These are phyloP conservation scores for Fragilaria radians DNA, from an alignment of 108 stramenopile genomes.

Conservation along the genomic window DNA sequence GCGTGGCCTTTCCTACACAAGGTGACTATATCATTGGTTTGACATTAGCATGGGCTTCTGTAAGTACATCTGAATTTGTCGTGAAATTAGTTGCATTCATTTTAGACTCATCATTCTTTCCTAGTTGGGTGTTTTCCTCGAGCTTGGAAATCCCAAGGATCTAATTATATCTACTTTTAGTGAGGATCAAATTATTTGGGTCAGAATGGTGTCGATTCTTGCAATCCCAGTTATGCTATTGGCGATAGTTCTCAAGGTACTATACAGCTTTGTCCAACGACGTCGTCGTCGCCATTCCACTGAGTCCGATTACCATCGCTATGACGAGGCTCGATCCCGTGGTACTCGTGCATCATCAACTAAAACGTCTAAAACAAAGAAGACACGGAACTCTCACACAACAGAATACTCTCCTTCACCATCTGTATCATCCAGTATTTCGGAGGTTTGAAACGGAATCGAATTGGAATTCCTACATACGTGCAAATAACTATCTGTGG, in stretches of 20 bases:
- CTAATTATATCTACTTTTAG: constrained; percentile 40
- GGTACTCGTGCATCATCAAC: neutral
- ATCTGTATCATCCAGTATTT: neutral
- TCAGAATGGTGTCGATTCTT: constrained; percentile 26
- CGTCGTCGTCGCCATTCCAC: neutral
- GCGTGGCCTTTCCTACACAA: constrained; percentile 6
- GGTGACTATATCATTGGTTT: constrained; percentile 47
- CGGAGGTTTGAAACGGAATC: neutral
- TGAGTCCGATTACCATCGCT: neutral
- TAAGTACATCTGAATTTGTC: constrained; percentile 3
- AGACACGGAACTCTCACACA: neutral
- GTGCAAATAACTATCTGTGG: no score
- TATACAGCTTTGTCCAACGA: neutral
- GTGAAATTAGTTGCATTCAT: neutral
- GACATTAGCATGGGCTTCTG: constrained; percentile 65
- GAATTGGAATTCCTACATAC: no score
- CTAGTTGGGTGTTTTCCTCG: constrained; percentile 29
- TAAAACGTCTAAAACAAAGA: neutral
- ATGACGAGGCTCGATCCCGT: neutral
- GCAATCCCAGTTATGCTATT: neutral
- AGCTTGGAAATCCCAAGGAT: constrained; percentile 41
- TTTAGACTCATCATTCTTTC: neutral
- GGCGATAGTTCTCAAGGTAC: neutral
- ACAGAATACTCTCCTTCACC: neutral
- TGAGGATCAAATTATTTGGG: constrained; percentile 16